A percentile compares a stretch with the other conserved stretches of the same genome.
Evolutionary conservation across 805 yeast species (phyloP).

Genomic region (Pachysolen tannophilus): DNA sequence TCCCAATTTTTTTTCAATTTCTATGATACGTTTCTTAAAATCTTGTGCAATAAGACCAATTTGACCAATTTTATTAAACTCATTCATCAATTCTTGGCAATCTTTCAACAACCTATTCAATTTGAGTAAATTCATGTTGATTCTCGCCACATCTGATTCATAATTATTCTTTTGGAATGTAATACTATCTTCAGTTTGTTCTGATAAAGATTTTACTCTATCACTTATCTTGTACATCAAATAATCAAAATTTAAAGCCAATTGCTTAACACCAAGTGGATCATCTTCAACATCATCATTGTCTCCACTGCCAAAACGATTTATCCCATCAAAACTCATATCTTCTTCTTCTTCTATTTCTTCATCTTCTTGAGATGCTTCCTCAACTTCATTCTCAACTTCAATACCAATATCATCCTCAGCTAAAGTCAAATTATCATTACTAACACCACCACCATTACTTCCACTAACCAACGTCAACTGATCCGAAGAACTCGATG

Average conservation of each 20-base stretch:
- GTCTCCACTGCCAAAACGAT: no score
- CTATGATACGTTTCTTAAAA: slow-evolving; percentile 17
- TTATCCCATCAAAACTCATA: no score
- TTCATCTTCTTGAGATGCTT: neutral
- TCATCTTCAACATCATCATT: slow-evolving; percentile 33
- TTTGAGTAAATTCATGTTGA: slow-evolving; percentile 14
- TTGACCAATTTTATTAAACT: slow-evolving; percentile 26
- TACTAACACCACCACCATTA: no score
- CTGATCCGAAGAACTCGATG: no score
- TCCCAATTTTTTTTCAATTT: slow-evolving; percentile 15
- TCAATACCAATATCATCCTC: no score
- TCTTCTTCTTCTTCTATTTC: no score
- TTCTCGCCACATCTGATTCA: slow-evolving; percentile 15
- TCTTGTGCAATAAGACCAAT: slow-evolving; percentile 22
- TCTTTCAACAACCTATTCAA: slow-evolving; percentile 14
- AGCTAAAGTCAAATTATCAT: no score
- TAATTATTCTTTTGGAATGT: slow-evolving; percentile 16
- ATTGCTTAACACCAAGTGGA: slow-evolving; percentile 52
- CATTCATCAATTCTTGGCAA: slow-evolving; percentile 19
- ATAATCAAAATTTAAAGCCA: slow-evolving; percentile 59
- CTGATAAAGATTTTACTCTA: slow-evolving; percentile 33
- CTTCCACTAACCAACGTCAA: no score
- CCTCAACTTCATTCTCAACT: neutral
- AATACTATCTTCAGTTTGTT: slow-evolving; percentile 19
- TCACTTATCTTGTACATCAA: slow-evolving; percentile 55